These are phyloP conservation scores for Heterobasidion occidentale DNA, from an alignment of 1,284 basidiomycete species.

Conservation along the genomic window DNA sequence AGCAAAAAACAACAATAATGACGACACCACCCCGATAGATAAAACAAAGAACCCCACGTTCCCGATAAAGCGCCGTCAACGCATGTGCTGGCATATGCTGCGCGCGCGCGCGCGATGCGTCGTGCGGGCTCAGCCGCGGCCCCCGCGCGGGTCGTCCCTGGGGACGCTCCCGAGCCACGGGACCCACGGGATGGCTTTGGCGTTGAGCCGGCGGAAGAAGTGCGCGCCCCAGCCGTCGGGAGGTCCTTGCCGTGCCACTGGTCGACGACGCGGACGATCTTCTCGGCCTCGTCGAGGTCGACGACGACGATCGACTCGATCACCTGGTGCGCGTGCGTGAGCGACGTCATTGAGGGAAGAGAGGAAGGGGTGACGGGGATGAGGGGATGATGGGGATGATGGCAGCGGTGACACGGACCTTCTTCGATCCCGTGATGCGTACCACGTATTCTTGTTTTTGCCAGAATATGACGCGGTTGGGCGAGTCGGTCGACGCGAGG, in stretches of 20 bases:
- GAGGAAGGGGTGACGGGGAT: not conserved
- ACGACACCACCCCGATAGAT: too few relatives aligned
- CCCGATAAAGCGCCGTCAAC: too few relatives aligned
- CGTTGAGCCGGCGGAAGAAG: conserved; percentile 41
- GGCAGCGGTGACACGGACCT: conserved; percentile 31
- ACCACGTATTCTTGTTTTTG: conserved; percentile 58
- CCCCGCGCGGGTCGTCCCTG: conserved; percentile 15
- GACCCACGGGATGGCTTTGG: conserved; percentile 39
- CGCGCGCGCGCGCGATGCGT: too few relatives aligned
- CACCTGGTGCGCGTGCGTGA: conserved; percentile 15
- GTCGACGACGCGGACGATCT: conserved; percentile 52
- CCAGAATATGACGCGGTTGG: conserved; percentile 49
- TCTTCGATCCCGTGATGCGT: conserved; percentile 42
- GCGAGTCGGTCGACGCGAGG: conserved; percentile 45
- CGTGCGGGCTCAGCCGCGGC: too few relatives aligned
- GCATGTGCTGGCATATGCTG: too few relatives aligned
- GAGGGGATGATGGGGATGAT: not conserved
- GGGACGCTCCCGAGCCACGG: conserved; percentile 44
- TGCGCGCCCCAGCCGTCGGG: conserved; percentile 37
- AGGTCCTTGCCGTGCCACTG: conserved; percentile 56
- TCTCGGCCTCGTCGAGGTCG: conserved; percentile 55
- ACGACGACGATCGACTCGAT: conserved; percentile 56
- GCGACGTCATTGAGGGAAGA: not conserved
- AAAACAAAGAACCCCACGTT: too few relatives aligned
- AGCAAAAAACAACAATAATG: too few relatives aligned